Evolutionary conservation across 2,329 filamentous ascomycete species (phyloP), one percentile per base, ranked within the genome.

Genomic region (Periglandula ipomoeae): DNA sequence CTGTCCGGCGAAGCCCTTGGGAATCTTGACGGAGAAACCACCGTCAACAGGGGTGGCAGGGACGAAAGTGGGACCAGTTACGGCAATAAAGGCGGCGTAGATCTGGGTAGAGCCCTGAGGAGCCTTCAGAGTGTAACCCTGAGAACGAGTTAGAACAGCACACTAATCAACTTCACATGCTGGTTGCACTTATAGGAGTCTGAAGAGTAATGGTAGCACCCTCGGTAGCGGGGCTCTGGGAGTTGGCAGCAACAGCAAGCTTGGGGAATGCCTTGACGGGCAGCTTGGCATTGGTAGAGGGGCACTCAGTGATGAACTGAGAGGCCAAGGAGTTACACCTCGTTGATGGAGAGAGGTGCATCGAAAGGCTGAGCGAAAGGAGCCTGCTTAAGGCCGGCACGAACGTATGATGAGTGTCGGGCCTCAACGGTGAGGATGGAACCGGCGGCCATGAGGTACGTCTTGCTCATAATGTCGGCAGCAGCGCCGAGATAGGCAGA

Each of bases 261-360:
- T 59, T 52, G 5, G 79, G 78, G 65, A 84, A 83, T n/a, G 78
- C 74, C 65, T 73, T 79, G 59, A 86, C 74, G 2, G 81, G 79
- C 2, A 85, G 69, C 2, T 66, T 54, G 0, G 71, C 65, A 60
- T 82, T 82, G 55, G 64, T 67, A 6, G 65, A 53, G 1, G 82
- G 79, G 63, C 81, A 85, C 2, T 65, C 63, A 4, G 63, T 69
- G 61, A 85, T 82, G 65, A 85, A 85, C 48, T 70, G 68, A 0
- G 79, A 71, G 0, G 82, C 81, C n/a, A 86, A 72, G 3, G 80
- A 81, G 70, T 74, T n/a, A 83, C 43, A 85, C 79, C 56, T 75
- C 65, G 61, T 82, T 74, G 58, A 76, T 70, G 54, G 66, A 64
- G 34, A 85, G 70, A 0, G 81, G 78, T 22, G 74, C 70, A 53